Conservation (phyloP, 2,329 filamentous ascomycete species). For the Neophaeococcomyces aloes region DNA sequence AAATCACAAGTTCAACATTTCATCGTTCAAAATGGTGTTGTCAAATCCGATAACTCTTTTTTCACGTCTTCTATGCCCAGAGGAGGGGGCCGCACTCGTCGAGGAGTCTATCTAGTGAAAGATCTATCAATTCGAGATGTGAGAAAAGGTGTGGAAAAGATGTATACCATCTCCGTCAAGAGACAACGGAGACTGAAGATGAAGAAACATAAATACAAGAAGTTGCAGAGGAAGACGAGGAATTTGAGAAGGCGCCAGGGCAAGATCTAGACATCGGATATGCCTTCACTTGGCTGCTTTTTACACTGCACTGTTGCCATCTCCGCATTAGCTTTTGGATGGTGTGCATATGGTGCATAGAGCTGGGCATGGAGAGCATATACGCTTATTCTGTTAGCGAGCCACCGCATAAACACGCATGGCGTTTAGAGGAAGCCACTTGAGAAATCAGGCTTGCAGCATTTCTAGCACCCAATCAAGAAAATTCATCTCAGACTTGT, state of each 20-base stretch:
- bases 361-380: no score
- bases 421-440: no score
- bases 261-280: constrained; percentile 29
- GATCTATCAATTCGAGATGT: not conserved
- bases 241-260: constrained; percentile 78
- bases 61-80: constrained; percentile 38
- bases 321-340: no score
- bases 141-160: constrained; percentile 28
- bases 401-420: no score
- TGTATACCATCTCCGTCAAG: constrained; percentile 82
- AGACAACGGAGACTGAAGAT: constrained; percentile 91
- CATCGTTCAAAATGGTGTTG: constrained; percentile 44
- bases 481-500: no score
- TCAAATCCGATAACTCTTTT: constrained; percentile 16
- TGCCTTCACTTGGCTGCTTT: no score
- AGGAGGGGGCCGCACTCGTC: constrained; percentile 28
- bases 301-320: no score
- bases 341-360: no score
- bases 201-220: constrained; percentile 99
- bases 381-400: no score
- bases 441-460: no score
- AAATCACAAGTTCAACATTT: constrained; percentile 36
- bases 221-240: constrained; percentile 86
- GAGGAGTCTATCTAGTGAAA: constrained; percentile 46
- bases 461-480: no score